Conservation (phyloP, 495 filamentous ascomycete species). For the Penicillium canescens region DNA sequence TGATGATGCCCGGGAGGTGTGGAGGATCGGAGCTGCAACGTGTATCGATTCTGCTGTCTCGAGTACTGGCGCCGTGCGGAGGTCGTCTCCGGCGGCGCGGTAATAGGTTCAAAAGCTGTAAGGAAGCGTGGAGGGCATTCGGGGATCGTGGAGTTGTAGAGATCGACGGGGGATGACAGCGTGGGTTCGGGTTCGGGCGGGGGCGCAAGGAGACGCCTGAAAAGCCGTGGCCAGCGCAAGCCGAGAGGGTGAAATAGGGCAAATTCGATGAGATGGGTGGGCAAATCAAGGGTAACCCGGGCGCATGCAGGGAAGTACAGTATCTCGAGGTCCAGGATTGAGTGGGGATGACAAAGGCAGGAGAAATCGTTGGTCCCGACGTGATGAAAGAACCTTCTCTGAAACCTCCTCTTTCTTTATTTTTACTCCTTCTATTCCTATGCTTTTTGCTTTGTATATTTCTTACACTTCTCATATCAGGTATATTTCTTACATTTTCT, state of each 20-base stretch:
- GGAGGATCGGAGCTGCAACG: conserved; percentile 10
- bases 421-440: no score
- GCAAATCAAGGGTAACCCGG: neutral
- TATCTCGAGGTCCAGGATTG: conserved; percentile 4
- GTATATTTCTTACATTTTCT: neutral
- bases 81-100: conserved; percentile 12
- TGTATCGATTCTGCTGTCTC: conserved; percentile 12
- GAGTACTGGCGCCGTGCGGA: conserved; percentile 19
- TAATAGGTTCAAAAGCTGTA: neutral
- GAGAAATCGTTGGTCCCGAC: neutral
- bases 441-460: no score
- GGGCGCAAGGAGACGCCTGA: neutral
- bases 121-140: neutral
- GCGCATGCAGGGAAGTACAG: neutral
- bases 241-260: neutral
- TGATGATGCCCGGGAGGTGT: conserved; percentile 6
- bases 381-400: neutral
- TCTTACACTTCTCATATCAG: neutral
- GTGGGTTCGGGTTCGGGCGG: neutral
- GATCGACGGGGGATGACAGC: neutral
- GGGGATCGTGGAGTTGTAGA: neutral
- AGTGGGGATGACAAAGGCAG: conserved; percentile 11
- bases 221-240: neutral
- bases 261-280: neutral
- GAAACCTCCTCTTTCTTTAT: neutral